Percentiles rank a stretch among this genome's conserved stretches.
Evolutionary conservation across 1,284 basidiomycete species (phyloP).

Genomic region (Naganishia liquefaciens): DNA sequence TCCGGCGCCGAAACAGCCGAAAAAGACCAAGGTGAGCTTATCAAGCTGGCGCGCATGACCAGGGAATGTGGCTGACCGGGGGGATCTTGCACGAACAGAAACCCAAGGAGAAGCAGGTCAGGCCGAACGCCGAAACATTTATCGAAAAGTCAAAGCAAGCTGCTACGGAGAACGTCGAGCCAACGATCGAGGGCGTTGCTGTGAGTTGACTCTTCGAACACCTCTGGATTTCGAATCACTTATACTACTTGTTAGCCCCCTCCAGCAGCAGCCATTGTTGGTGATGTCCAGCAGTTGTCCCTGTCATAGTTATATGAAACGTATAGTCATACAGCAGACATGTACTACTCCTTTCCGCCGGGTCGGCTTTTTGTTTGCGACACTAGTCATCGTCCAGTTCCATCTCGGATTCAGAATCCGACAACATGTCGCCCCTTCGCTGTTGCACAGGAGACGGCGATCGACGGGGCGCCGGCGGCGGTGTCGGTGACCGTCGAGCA

Average conservation of each 20-base stretch:
- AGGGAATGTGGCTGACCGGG: no score
- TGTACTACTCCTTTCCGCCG: neutral
- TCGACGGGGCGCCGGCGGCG: neutral
- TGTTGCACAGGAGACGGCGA: slow-evolving; percentile 7
- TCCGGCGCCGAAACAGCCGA: slow-evolving; percentile 22
- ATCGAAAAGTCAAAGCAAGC: slow-evolving; percentile 31
- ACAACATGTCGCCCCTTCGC: slow-evolving; percentile 20
- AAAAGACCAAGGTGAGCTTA: slow-evolving; percentile 32
- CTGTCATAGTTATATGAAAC: no score
- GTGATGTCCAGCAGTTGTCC: neutral
- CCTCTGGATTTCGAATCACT: neutral
- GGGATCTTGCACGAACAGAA: slow-evolving; percentile 28
- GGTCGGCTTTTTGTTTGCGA: neutral
- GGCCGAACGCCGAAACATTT: slow-evolving; percentile 21
- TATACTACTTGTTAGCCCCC: neutral
- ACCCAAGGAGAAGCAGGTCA: slow-evolving; percentile 22
- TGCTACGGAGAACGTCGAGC: slow-evolving; percentile 22
- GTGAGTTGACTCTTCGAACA: neutral
- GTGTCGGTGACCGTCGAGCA: slow-evolving; percentile 4
- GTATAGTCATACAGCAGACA: neutral
- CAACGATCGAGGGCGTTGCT: slow-evolving; percentile 14
- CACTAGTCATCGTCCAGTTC: slow-evolving; percentile 27
- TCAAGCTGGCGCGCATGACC: neutral
- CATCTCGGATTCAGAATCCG: slow-evolving; percentile 27
- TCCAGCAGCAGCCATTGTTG: slow-evolving; percentile 6